Percentiles rank a stretch among this genome's conserved stretches.
Evolutionary conservation across 2,329 filamentous ascomycete species (phyloP).

Genomic region (Ampelomyces quisqualis): DNA sequence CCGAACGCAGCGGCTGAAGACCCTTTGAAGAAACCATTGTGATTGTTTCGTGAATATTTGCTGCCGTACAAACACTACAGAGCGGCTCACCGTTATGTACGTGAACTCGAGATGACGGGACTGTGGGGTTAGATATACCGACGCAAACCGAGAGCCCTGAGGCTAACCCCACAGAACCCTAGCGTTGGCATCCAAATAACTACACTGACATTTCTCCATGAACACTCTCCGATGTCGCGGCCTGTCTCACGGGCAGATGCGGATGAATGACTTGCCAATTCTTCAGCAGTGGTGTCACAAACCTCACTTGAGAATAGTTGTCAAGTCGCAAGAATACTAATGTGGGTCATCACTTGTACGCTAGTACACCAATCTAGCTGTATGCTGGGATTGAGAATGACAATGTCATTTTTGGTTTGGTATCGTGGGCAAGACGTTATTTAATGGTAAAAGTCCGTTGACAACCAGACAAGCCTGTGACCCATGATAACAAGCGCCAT

Average conservation of each 20-base stretch:
- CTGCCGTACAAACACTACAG: neutral
- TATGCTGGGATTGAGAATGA: too few relatives aligned
- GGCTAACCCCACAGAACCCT: neutral
- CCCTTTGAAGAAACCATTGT: constrained; percentile 38
- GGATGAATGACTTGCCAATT: constrained; percentile 7
- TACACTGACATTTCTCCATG: constrained; percentile 5
- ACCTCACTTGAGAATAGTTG: too few relatives aligned
- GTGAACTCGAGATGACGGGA: constrained; percentile 14
- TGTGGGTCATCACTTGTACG: too few relatives aligned
- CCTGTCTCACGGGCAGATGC: constrained; percentile 20
- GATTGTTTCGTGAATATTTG: constrained; percentile 4
- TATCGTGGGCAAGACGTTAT: constrained; percentile 2
- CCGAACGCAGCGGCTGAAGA: constrained; percentile 33
- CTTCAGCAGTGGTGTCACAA: neutral
- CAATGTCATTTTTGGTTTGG: neutral
- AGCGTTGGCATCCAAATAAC: too few relatives aligned
- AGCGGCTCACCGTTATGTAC: constrained; percentile 25
- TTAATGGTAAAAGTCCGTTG: neutral
- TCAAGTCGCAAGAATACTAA: too few relatives aligned
- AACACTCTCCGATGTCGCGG: constrained; percentile 23
- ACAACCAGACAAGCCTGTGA: neutral
- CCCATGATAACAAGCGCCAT: constrained; percentile 4
- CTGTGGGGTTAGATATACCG: constrained; percentile 22
- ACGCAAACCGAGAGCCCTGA: constrained; percentile 18
- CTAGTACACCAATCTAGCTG: too few relatives aligned